Percentiles rank a stretch among this genome's conserved stretches.
Evolutionary conservation across 495 filamentous ascomycete species (phyloP).

Genomic region (Podospora pseudocomata): DNA sequence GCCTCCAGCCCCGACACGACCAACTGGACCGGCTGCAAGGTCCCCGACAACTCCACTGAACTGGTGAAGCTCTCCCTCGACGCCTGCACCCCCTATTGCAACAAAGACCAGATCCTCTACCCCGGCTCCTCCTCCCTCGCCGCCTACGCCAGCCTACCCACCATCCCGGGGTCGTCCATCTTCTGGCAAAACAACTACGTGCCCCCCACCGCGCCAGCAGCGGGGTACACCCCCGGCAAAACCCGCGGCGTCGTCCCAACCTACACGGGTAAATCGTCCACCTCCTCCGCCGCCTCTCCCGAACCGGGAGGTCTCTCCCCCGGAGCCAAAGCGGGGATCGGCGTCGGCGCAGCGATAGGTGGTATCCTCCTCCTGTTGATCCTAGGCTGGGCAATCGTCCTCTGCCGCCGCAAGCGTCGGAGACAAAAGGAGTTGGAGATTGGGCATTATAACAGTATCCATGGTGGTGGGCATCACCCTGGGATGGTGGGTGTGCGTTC

Average conservation of each 20-base stretch:
- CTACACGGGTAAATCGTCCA: neutral
- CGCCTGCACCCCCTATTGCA: slow-evolving; percentile 23
- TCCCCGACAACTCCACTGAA: slow-evolving; percentile 17
- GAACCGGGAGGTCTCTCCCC: slow-evolving; percentile 6
- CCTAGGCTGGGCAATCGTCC: slow-evolving; percentile 4
- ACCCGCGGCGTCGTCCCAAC: slow-evolving; percentile 13
- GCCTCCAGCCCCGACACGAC: neutral
- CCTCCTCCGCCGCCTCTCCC: neutral
- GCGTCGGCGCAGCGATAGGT: slow-evolving; percentile 22
- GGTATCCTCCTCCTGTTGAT: slow-evolving; percentile 16
- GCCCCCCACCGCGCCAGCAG: slow-evolving; percentile 15
- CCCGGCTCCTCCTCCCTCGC: slow-evolving; percentile 19
- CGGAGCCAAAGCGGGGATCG: slow-evolving; percentile 22
- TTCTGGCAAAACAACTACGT: slow-evolving; percentile 23
- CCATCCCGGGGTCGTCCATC: slow-evolving; percentile 20
- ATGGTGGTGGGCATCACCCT: neutral
- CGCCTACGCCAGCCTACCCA: slow-evolving; percentile 21
- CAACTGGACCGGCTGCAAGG: slow-evolving; percentile 23
- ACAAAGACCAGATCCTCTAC: slow-evolving; percentile 16
- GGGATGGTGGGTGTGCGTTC: neutral
- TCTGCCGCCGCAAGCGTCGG: slow-evolving; percentile 7
- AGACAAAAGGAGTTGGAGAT: neutral
- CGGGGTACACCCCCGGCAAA: slow-evolving; percentile 18
- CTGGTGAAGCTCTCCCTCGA: slow-evolving; percentile 23
- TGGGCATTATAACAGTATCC: slow-evolving; percentile 2